Evolutionary conservation across 768 basidiomycete species (phyloP).

Genomic region (Collybiopsis luxurians): DNA sequence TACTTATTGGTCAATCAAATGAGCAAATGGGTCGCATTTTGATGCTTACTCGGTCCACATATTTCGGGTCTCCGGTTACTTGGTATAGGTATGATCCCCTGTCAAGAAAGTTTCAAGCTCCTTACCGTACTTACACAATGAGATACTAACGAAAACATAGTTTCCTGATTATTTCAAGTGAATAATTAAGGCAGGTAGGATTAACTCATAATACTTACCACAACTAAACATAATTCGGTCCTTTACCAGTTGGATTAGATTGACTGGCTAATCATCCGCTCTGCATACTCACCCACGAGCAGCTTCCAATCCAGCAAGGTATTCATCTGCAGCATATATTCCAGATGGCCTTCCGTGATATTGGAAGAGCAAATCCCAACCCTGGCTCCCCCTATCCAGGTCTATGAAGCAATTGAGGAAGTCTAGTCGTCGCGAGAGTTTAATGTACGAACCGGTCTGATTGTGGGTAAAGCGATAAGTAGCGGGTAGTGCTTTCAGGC

Average conservation of each 20-base stretch:
- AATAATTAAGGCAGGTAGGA: neutral
- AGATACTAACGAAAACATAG: conserved; percentile 53
- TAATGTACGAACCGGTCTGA: conserved; percentile 42
- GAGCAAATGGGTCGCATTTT: neutral
- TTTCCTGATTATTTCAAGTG: conserved; percentile 34
- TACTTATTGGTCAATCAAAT: conserved; percentile 4
- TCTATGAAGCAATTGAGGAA: conserved; percentile 26
- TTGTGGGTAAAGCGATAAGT: conserved; percentile 56
- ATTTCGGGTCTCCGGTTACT: conserved; percentile 52
- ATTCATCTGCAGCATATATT: conserved; percentile 56
- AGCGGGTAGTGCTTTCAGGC: conserved; percentile 51
- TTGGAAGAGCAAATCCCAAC: conserved; percentile 56
- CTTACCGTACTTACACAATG: neutral
- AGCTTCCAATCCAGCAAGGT: conserved; percentile 54
- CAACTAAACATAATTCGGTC: conserved; percentile 53
- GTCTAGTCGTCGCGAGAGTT: too few species aligned
- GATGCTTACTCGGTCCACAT: conserved; percentile 39
- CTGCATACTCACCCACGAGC: conserved; percentile 37
- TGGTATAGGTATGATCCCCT: conserved; percentile 57
- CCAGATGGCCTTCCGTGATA: conserved; percentile 58
- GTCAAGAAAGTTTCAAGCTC: neutral
- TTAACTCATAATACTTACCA: conserved; percentile 29
- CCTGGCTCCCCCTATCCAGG: conserved; percentile 44
- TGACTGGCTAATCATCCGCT: neutral
- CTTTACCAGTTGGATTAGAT: conserved; percentile 21